Conservation (phyloP, 2,329 filamentous ascomycete species). For the Fusarium anguioides region DNA sequence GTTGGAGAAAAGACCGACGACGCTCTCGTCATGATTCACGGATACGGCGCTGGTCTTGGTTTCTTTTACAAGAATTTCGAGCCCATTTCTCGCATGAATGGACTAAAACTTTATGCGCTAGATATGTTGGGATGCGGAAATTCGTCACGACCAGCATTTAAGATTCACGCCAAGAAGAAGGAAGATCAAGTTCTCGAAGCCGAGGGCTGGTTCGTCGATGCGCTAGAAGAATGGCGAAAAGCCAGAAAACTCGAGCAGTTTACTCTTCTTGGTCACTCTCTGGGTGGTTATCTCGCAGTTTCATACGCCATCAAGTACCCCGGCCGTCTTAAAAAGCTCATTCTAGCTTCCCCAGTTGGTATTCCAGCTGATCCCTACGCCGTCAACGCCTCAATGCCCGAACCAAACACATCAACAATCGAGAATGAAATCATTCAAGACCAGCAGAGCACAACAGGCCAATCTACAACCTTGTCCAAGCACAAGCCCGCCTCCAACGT, state of each 20-base stretch:
- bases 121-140: slow-evolving; percentile 96
- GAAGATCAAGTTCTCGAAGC: slow-evolving; percentile 86
- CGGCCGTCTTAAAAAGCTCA: slow-evolving; percentile 92
- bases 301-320: slow-evolving; percentile 98
- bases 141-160: slow-evolving; percentile 85
- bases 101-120: slow-evolving; percentile 93
- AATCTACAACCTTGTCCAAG: slow-evolving; percentile 53
- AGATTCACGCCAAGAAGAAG: slow-evolving; percentile 82
- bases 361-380: slow-evolving; percentile 96
- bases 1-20: slow-evolving; percentile 82
- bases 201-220: slow-evolving; percentile 95
- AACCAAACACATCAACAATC: slow-evolving; percentile 77
- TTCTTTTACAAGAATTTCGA: slow-evolving; percentile 99
- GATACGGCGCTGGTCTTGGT: slow-evolving; percentile 93
- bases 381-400: slow-evolving; percentile 81
- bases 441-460: slow-evolving; percentile 63
- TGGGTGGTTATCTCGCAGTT: slow-evolving; percentile 94
- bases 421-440: slow-evolving; percentile 84
- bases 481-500: slow-evolving; percentile 45
- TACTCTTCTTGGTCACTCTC: slow-evolving; percentile 90
- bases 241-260: slow-evolving; percentile 91
- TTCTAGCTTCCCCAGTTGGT: slow-evolving; percentile 92
- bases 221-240: slow-evolving; percentile 94
- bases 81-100: slow-evolving; percentile 77
- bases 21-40: slow-evolving; percentile 94